Evolutionary conservation across 345 rosid species (phyloP), one percentile per base, ranked within the genome.

Genomic region (Crucihimalaya himalaica): DNA sequence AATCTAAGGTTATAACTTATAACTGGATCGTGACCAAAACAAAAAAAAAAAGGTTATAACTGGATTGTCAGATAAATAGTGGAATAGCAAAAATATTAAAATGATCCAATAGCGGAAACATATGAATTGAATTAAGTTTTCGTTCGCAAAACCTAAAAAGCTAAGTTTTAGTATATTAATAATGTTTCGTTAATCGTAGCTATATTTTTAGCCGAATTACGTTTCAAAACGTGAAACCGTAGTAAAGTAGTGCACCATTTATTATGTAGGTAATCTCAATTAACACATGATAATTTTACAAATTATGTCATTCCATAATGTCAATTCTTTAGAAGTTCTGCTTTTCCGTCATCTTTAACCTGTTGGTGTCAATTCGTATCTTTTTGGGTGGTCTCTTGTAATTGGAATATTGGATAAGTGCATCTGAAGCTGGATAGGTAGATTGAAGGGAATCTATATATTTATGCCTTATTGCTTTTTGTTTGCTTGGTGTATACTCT

Each of bases 371-470:
- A 55, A 28, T 55, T 55, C 3, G 29, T 57, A 55, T 4, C 47
- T n/a, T 54, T 72, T 43, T 45, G 70, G 71, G 64, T 29, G 16
- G 57, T 64, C 12, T 63, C 35, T 19, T 23, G 71, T 73, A 64
- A 31, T 46, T 56, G 66, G 78, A 62, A 56, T 8, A 45, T 28
- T 65, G 40, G 27, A 48, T 48, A 48, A 48, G 54, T n/a, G n/a
- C 27, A 48, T 48, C 14, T 19, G 13, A 19, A 11, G 27, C 52
- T 48, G 53, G 53, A 47, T 9, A 19, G 13, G 25, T 47, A 54
- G 59, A 74, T 57, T 74, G 8, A 64, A 47, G 46, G 59, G 71
- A 74, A 66, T 37, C 61, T 50, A 59, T 37, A 53, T 50, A 59
- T 34, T 20, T 66, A 25, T 57, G 32, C 35, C 25, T 48, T 3